phyloP scores from a whole-genome alignment of 768 basidiomycete species.

The Boletales sp. region DNA sequence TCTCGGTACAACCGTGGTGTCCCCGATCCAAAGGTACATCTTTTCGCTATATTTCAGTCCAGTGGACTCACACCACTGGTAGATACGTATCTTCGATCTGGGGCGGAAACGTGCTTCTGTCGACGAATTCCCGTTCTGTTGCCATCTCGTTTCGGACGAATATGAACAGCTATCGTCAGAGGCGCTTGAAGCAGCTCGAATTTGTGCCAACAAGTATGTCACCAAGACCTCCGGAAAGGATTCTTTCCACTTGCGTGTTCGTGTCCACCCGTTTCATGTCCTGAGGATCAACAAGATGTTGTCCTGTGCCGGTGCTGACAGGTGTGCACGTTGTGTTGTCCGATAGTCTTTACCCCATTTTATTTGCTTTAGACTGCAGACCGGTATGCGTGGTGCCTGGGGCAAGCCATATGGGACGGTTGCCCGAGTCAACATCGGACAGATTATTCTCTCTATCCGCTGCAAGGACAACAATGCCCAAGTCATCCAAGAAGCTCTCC shows the following conservation, averaged over 20 bases:
- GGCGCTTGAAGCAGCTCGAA: conserved; percentile 96
- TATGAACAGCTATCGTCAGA: conserved; percentile 96
- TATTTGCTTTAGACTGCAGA: conserved; percentile 61
- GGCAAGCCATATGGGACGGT: conserved; percentile 97
- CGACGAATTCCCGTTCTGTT: conserved; percentile 98
- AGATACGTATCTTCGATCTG: conserved; percentile 97
- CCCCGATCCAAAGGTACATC: conserved; percentile 82
- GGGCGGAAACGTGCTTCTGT: conserved; percentile 95
- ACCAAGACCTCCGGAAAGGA: conserved; percentile 98
- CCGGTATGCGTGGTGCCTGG: conserved; percentile 99
- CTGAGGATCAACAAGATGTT: conserved; percentile 99
- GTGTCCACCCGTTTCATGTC: conserved; percentile 98
- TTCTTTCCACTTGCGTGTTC: conserved; percentile 96
- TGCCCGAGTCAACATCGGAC: conserved; percentile 95
- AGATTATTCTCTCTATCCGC: conserved; percentile 89
- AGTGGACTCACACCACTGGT: neutral
- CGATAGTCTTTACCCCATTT: too few species aligned
- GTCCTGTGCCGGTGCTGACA: conserved; percentile 98
- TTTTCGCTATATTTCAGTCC: neutral
- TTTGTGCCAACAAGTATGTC: conserved; percentile 99
- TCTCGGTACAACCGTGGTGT: conserved; percentile 98
- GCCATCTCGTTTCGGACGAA: conserved; percentile 95
- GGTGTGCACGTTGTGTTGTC: conserved; percentile 38
- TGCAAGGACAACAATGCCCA: conserved; percentile 84
- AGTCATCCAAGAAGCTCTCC: conserved; percentile 94